phyloP scores from a whole-genome alignment of 345 rosid genomes.

The Lenwebbia sp. region DNA sequence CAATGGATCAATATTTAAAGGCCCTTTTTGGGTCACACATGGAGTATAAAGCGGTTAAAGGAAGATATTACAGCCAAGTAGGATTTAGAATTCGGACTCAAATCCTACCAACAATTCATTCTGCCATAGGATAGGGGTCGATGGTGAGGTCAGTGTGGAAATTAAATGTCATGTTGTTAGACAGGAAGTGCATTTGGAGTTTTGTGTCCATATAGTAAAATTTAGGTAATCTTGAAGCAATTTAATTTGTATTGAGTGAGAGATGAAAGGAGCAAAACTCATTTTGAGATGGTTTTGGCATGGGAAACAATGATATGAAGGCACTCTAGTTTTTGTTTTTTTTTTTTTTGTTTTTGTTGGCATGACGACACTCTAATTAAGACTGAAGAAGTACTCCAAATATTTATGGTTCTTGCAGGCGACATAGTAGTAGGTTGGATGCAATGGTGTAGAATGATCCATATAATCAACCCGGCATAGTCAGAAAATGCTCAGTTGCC shows the following conservation, averaged over 20 bases:
- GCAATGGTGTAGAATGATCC: not conserved
- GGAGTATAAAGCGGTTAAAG: not conserved
- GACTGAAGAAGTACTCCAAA: not conserved
- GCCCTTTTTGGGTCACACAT: not conserved
- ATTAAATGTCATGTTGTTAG: not conserved
- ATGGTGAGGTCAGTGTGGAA: not conserved
- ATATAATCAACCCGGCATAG: not conserved
- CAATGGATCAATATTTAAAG: not conserved
- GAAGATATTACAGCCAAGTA: not conserved
- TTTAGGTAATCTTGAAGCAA: not conserved
- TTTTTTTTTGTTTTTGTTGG: not conserved
- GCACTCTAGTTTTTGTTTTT: not conserved
- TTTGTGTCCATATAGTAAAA: not conserved
- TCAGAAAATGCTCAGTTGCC: not conserved
- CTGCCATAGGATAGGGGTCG: not conserved
- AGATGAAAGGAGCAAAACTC: not conserved
- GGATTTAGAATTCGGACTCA: not conserved
- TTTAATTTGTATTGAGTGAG: not conserved
- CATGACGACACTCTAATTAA: not conserved
- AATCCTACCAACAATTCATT: not conserved
- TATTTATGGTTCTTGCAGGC: not conserved
- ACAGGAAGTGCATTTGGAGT: not conserved
- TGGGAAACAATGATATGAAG: not conserved
- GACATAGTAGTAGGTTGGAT: not conserved
- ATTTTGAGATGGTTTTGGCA: not conserved